These are phyloP conservation scores for Saturnispora silvae DNA, from an alignment of 805 yeast genomes.

Conservation along the genomic window DNA sequence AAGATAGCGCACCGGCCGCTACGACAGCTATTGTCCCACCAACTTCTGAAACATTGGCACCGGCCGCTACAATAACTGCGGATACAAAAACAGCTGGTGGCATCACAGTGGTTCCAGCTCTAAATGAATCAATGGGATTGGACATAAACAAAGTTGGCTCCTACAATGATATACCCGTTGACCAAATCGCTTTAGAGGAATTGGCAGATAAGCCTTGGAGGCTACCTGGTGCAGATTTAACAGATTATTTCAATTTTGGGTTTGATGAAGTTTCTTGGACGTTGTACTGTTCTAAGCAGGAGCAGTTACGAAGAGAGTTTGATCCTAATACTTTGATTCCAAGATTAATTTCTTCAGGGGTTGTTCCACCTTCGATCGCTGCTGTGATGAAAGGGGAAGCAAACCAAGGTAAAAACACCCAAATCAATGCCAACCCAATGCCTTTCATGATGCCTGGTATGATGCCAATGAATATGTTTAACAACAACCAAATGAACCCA, in stretches of 20 bases:
- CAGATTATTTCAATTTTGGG: slow-evolving; percentile 94
- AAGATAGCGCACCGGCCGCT: slow-evolving; percentile 17
- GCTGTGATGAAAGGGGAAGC: slow-evolving; percentile 22
- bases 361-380: slow-evolving; percentile 22
- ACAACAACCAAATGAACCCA: slow-evolving; percentile 22
- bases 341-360: slow-evolving; percentile 34
- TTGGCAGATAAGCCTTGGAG: slow-evolving; percentile 97
- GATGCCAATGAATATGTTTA: slow-evolving; percentile 22
- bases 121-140: slow-evolving; percentile 33
- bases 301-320: slow-evolving; percentile 65
- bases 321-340: slow-evolving; percentile 74
- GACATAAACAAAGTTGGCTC: slow-evolving; percentile 69
- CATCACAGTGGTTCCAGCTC: slow-evolving; percentile 22
- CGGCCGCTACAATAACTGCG: slow-evolving; percentile 15
- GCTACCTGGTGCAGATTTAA: slow-evolving; percentile 88
- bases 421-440: slow-evolving; percentile 12
- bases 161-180: slow-evolving; percentile 71
- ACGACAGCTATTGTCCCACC: slow-evolving; percentile 8
- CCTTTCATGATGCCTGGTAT: slow-evolving; percentile 23
- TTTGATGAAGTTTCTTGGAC: slow-evolving; percentile 96
- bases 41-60: slow-evolving; percentile 9
- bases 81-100: slow-evolving; percentile 15
- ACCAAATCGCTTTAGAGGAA: slow-evolving; percentile 68
- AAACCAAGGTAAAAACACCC: slow-evolving; percentile 9
- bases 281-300: slow-evolving; percentile 82